A percentile compares a stretch with the other conserved stretches of the same genome.
These are phyloP conservation scores for Tulasnella sp. DNA, from an alignment of 768 basidiomycete species.

Conservation along the genomic window DNA sequence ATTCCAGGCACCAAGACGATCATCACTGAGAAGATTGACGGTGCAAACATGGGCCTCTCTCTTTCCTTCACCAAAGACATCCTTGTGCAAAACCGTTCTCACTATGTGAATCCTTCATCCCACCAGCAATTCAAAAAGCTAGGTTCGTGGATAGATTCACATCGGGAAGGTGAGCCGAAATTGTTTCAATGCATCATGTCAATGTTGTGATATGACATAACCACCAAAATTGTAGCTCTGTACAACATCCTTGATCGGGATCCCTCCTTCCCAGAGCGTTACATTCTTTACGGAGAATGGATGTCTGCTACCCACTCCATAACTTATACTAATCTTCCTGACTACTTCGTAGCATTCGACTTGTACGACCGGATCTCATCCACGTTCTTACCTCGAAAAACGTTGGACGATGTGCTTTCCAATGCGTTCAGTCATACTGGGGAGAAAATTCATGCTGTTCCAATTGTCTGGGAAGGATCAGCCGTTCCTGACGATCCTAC, in stretches of 20 bases:
- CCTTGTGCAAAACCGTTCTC: constrained; percentile 48
- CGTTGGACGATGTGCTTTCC: constrained; percentile 21
- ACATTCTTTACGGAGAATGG: constrained; percentile 53
- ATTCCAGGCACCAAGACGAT: constrained; percentile 33
- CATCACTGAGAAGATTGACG: constrained; percentile 53
- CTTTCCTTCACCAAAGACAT: constrained; percentile 37
- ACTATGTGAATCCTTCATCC: constrained; percentile 41
- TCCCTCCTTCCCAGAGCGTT: constrained; percentile 40
- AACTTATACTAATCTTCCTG: constrained; percentile 40
- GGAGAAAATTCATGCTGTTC: constrained; percentile 1
- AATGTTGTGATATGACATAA: constrained; percentile 1
- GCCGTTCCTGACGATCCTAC: constrained; percentile 30
- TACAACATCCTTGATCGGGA: constrained; percentile 33
- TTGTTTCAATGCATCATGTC: neutral
- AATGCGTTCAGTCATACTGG: constrained; percentile 26
- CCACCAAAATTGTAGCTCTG: constrained; percentile 21
- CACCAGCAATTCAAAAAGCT: constrained; percentile 52
- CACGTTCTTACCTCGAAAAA: constrained; percentile 30
- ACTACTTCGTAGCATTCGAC: constrained; percentile 47
- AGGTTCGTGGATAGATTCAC: constrained; percentile 40
- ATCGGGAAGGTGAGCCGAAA: constrained; percentile 26
- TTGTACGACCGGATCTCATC: constrained; percentile 40
- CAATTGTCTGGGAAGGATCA: constrained; percentile 4
- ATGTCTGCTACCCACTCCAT: constrained; percentile 49
- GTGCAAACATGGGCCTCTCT: constrained; percentile 54